Evolutionary conservation across 192 early-diverging fungal genomes (phyloP).

Genomic region (Rhizophagus prolifer): DNA sequence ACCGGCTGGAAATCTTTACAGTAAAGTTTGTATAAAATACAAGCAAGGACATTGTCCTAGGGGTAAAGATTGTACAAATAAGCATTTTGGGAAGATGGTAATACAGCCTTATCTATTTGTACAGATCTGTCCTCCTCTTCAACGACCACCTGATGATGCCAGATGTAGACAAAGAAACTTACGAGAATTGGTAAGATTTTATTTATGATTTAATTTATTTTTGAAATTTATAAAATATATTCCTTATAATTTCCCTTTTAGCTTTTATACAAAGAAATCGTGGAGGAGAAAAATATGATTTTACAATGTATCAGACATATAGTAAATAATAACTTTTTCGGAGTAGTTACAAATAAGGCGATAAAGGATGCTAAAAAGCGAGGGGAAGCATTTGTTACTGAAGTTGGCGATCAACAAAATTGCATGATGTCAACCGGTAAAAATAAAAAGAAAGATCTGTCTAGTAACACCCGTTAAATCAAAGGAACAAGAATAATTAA

Average conservation of each 20-base stretch:
- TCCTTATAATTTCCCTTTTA: neutral
- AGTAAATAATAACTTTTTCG: conserved; percentile 24
- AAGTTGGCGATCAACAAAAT: neutral
- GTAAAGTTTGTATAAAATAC: conserved; percentile 10
- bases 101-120: neutral
- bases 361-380: neutral
- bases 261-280: conserved; percentile 17
- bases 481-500: too few species aligned
- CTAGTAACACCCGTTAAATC: too few species aligned
- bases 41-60: conserved; percentile 1
- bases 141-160: conserved; percentile 1
- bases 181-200: neutral
- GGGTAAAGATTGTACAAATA: conserved; percentile 7
- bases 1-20: neutral
- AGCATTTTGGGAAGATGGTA: conserved; percentile 6
- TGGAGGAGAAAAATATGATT: conserved; percentile 17
- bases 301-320: conserved; percentile 23
- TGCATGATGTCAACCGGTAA: too few species aligned
- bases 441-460: too few species aligned
- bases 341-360: neutral
- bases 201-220: neutral
- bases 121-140: neutral
- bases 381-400: neutral
- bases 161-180: conserved; percentile 6
- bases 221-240: neutral